Evolutionary conservation across 106 monocot species (phyloP).

Genomic region (Phalaenopsis equestris): DNA sequence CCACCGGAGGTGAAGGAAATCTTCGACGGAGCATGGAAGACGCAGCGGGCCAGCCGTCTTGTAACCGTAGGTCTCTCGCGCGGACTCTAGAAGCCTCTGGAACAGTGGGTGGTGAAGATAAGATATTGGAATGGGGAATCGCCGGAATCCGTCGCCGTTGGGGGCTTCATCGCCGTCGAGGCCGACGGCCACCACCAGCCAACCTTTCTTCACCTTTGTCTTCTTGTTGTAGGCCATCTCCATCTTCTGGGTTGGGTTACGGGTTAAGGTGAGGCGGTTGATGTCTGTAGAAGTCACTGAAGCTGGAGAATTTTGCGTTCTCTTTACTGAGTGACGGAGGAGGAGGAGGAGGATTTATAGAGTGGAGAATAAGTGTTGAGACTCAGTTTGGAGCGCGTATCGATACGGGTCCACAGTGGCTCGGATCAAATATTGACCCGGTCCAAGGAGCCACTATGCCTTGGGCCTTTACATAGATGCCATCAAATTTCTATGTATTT

Average conservation of each 20-base stretch:
- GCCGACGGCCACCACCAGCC: conserved; percentile 29
- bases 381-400: neutral
- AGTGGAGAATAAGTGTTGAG: neutral
- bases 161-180: conserved; percentile 12
- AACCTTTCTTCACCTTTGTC: conserved; percentile 46
- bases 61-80: conserved; percentile 51
- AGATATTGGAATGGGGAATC: conserved; percentile 57
- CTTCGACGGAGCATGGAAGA: conserved; percentile 60
- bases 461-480: too few species aligned
- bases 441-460: too few species aligned
- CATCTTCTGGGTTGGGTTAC: neutral
- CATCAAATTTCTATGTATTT: too few species aligned
- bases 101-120: conserved; percentile 56
- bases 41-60: conserved; percentile 41
- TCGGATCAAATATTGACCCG: too few species aligned
- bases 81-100: conserved; percentile 32
- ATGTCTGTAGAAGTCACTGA: too few species aligned
- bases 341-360: neutral
- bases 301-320: too few species aligned
- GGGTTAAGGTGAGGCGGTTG: too few species aligned
- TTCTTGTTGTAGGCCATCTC: conserved; percentile 7
- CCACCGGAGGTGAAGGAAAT: conserved; percentile 55
- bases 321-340: neutral
- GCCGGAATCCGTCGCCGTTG: conserved; percentile 10
- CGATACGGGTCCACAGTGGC: too few species aligned